phyloP scores from a whole-genome alignment of 345 rosid genomes.

The Sisymbrium irio region DNA sequence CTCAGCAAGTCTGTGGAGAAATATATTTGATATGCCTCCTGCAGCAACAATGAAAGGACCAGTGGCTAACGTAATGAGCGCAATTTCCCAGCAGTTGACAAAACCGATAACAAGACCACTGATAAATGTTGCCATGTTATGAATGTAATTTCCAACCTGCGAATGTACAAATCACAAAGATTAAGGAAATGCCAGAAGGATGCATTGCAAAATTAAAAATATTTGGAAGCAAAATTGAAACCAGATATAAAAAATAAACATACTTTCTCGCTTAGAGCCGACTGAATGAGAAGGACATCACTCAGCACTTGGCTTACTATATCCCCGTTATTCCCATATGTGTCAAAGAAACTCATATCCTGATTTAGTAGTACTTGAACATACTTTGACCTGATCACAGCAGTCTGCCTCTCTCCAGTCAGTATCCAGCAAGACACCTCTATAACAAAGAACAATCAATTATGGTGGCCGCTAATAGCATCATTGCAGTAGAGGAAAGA shows the following conservation, averaged over 20 bases:
- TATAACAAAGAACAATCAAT: slow-evolving; percentile 47
- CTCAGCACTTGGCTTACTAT: slow-evolving; percentile 98
- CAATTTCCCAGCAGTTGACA: slow-evolving; percentile 97
- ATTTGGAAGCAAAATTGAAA: slow-evolving; percentile 15
- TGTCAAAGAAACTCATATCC: slow-evolving; percentile 99
- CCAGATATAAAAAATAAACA: slow-evolving; percentile 29
- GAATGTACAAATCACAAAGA: slow-evolving; percentile 19
- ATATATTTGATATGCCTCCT: slow-evolving; percentile 99
- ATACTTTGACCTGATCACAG: slow-evolving; percentile 92
- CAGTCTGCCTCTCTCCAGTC: slow-evolving; percentile 99
- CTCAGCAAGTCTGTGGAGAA: slow-evolving; percentile 98
- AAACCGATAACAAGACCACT: slow-evolving; percentile 86
- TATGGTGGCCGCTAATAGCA: slow-evolving; percentile 23
- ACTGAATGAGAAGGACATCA: slow-evolving; percentile 96
- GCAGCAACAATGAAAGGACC: slow-evolving; percentile 99
- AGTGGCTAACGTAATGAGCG: slow-evolving; percentile 86
- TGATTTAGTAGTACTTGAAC: slow-evolving; percentile 95
- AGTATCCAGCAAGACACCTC: slow-evolving; percentile 99
- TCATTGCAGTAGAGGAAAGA: slow-evolving; percentile 5
- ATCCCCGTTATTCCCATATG: slow-evolving; percentile 98
- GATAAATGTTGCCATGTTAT: slow-evolving; percentile 99
- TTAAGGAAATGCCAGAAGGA: slow-evolving; percentile 8
- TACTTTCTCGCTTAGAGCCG: slow-evolving; percentile 98
- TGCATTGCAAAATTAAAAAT: slow-evolving; percentile 15
- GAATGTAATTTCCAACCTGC: slow-evolving; percentile 99